These are phyloP conservation scores for Corymbia calophylla DNA, from an alignment of 441 rosid genomes.

Conservation along the genomic window DNA sequence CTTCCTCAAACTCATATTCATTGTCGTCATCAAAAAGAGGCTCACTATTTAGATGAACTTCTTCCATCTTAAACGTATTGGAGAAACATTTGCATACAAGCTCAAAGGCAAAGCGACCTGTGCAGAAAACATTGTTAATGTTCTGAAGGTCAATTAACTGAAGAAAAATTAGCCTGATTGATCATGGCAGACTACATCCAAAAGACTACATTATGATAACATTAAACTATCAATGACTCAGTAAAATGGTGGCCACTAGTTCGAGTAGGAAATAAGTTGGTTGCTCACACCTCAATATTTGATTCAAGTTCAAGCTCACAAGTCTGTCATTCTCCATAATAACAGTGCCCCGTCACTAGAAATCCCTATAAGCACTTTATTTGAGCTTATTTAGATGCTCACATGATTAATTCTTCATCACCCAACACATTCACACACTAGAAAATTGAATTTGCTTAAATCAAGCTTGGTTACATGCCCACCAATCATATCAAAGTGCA, in stretches of 20 bases:
- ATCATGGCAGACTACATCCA: neutral
- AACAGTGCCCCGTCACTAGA: neutral
- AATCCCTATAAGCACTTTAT: neutral
- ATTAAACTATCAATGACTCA: neutral
- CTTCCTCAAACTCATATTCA: conserved; percentile 31
- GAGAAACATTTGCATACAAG: neutral
- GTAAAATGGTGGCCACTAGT: neutral
- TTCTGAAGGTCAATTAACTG: neutral
- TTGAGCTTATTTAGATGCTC: neutral
- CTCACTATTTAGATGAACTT: conserved; percentile 48
- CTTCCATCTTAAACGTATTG: conserved; percentile 34
- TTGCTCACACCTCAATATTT: neutral
- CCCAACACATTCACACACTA: neutral
- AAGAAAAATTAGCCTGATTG: neutral
- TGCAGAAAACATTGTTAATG: neutral
- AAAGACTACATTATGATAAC: neutral
- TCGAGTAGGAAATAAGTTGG: neutral
- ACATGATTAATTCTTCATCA: neutral
- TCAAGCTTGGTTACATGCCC: neutral
- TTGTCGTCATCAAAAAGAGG: conserved; percentile 38
- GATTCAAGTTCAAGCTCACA: neutral
- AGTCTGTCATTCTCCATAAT: neutral
- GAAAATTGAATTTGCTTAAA: neutral
- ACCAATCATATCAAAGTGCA: neutral
- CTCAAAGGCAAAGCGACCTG: neutral